Conservation (phyloP, 78 protist genomes). For the Dictyostelium firmibasis region DNA sequence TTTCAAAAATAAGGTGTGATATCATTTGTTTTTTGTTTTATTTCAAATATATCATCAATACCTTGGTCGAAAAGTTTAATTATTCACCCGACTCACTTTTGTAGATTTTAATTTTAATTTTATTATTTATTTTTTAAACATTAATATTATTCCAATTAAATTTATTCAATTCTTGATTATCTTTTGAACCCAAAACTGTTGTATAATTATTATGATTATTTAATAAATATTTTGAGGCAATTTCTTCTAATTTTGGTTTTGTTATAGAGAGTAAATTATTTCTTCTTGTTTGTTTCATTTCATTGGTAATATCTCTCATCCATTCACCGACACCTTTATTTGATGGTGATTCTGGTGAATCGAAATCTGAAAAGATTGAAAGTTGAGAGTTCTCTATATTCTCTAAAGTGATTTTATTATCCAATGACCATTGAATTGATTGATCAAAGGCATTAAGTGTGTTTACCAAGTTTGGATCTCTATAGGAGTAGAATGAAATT, state of each 20-base stretch:
- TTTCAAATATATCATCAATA: no score
- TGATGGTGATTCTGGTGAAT: constrained; percentile 88
- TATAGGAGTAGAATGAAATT: constrained; percentile 75
- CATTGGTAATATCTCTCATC: constrained; percentile 68
- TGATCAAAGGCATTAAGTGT: constrained; percentile 50
- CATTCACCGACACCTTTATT: constrained; percentile 74
- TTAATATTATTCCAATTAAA: not conserved
- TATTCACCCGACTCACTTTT: no score
- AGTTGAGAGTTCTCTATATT: constrained; percentile 81
- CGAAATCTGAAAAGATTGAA: constrained; percentile 70
- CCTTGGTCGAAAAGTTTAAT: no score
- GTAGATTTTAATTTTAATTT: not conserved
- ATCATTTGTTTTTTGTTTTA: no score
- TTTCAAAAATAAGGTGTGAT: no score
- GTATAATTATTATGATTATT: not conserved
- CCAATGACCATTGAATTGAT: constrained; percentile 39
- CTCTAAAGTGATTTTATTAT: constrained; percentile 25
- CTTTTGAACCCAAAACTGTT: constrained; percentile 39
- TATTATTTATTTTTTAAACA: not conserved
- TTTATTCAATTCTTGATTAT: constrained; percentile 1
- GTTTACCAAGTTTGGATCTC: constrained; percentile 84
- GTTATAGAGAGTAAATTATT: constrained; percentile 27
- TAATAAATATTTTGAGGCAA: constrained; percentile 40
- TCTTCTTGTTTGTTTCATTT: constrained; percentile 78
- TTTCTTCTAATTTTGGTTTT: constrained; percentile 43